Conservation (phyloP, 176 grass and related monocot species). For the Carex cristatella region DNA sequence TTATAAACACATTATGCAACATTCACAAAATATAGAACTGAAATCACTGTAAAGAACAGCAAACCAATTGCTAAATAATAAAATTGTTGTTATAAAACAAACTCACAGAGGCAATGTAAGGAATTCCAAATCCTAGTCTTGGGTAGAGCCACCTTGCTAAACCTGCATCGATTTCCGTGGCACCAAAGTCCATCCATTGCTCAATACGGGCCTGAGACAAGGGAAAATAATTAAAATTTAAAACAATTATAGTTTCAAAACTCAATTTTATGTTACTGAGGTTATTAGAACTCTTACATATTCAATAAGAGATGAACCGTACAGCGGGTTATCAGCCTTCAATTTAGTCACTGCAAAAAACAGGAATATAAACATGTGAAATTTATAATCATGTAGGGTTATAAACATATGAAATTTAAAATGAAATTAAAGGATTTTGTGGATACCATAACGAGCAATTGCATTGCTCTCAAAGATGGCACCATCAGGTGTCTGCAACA, state of each 20-base stretch:
- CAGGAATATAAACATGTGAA: neutral
- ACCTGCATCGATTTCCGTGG: slow-evolving; percentile 53
- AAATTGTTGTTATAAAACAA: neutral
- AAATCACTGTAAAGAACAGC: neutral
- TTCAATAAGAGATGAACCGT: slow-evolving; percentile 72
- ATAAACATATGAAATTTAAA: too few species aligned
- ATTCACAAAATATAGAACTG: neutral
- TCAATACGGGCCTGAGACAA: slow-evolving; percentile 56
- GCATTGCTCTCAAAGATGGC: slow-evolving; percentile 80
- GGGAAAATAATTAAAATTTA: too few species aligned
- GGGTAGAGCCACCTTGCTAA: slow-evolving; percentile 55
- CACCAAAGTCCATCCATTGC: slow-evolving; percentile 71
- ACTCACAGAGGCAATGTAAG: slow-evolving; percentile 44
- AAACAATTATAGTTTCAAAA: neutral
- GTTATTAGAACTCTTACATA: slow-evolving; percentile 50
- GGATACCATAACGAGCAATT: slow-evolving; percentile 65
- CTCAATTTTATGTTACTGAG: neutral
- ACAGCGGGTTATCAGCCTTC: slow-evolving; percentile 62
- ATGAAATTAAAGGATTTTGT: neutral
- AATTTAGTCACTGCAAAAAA: slow-evolving; percentile 45
- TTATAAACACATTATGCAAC: neutral
- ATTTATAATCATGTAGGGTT: neutral
- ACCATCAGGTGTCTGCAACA: slow-evolving; percentile 76
- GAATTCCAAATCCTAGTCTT: slow-evolving; percentile 28
- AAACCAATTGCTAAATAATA: neutral